Evolutionary conservation across 805 yeast species (phyloP).

Genomic region (Ogataea dorogensis): DNA sequence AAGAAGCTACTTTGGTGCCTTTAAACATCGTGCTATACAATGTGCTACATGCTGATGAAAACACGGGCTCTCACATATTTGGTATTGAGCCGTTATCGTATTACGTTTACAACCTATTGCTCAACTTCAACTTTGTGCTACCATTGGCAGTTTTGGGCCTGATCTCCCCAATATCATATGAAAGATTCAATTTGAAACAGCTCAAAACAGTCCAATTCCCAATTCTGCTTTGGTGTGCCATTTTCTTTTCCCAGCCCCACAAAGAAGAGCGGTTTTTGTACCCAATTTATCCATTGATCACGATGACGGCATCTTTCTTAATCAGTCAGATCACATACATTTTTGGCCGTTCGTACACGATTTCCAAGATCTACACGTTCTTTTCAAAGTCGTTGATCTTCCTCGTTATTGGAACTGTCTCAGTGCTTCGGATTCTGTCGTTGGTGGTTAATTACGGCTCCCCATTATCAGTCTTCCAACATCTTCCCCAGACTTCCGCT

Average conservation of each 20-base stretch:
- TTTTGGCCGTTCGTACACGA: constrained; percentile 15
- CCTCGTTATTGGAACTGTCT: constrained; percentile 26
- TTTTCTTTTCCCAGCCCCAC: constrained; percentile 78
- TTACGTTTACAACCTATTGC: constrained; percentile 62
- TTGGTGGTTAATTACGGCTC: constrained; percentile 68
- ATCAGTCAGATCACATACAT: constrained; percentile 19
- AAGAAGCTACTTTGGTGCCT: constrained; percentile 64
- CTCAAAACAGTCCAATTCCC: constrained; percentile 43
- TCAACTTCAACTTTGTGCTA: constrained; percentile 68
- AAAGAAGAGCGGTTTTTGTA: constrained; percentile 91
- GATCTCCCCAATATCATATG: constrained; percentile 28
- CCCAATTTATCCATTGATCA: constrained; percentile 74
- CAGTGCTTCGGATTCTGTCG: constrained; percentile 56
- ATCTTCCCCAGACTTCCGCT: constrained; percentile 30
- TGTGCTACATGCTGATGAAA: constrained; percentile 63
- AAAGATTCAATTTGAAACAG: constrained; percentile 13
- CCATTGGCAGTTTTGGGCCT: constrained; percentile 43
- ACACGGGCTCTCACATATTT: constrained; percentile 85
- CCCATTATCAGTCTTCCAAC: constrained; percentile 60
- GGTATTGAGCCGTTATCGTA: constrained; percentile 80
- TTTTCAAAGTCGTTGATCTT: constrained; percentile 13
- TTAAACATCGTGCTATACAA: constrained; percentile 81
- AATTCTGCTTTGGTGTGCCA: constrained; percentile 59
- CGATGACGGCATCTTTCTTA: constrained; percentile 59
- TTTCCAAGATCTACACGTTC: constrained; percentile 13